A percentile compares a stretch with the other conserved stretches of the same genome.
Conservation (phyloP, 148 eudicot genomes). For the Arctostaphylos glauca region DNA sequence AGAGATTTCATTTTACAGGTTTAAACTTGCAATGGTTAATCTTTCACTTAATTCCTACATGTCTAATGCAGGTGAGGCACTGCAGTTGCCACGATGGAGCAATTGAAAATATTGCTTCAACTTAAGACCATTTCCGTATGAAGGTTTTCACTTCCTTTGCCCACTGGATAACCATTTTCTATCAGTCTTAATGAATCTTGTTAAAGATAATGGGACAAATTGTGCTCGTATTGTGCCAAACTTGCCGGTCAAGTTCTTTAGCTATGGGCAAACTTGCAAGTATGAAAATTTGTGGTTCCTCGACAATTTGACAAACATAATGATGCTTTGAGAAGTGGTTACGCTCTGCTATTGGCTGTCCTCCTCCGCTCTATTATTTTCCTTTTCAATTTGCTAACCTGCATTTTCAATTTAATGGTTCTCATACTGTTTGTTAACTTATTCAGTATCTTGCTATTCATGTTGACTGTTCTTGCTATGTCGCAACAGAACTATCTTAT, state of each 20-base stretch:
- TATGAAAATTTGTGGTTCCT: constrained; percentile 27
- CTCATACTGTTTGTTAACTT: not conserved
- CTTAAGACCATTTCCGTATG: constrained; percentile 19
- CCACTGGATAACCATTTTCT: not conserved
- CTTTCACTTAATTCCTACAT: not conserved
- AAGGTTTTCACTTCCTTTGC: not conserved
- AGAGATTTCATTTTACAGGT: not conserved
- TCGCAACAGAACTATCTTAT: constrained; percentile 61
- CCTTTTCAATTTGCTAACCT: not conserved
- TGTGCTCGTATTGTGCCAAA: constrained; percentile 91
- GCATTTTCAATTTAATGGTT: not conserved
- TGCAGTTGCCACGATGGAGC: constrained; percentile 78
- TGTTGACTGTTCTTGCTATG: constrained; percentile 23
- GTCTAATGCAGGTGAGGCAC: constrained; percentile 60
- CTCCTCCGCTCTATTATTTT: not conserved
- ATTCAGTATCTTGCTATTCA: not conserved
- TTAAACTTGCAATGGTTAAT: not conserved
- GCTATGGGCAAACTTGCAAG: constrained; percentile 87
- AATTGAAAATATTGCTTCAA: constrained; percentile 72
- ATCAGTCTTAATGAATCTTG: too few species aligned
- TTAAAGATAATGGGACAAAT: constrained; percentile 88
- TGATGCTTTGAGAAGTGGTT: not conserved
- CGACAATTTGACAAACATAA: not conserved
- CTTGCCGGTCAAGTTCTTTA: constrained; percentile 84
- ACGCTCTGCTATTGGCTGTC: not conserved